Conservation (phyloP, 768 basidiomycete genomes). For the Amanita rubescens region DNA sequence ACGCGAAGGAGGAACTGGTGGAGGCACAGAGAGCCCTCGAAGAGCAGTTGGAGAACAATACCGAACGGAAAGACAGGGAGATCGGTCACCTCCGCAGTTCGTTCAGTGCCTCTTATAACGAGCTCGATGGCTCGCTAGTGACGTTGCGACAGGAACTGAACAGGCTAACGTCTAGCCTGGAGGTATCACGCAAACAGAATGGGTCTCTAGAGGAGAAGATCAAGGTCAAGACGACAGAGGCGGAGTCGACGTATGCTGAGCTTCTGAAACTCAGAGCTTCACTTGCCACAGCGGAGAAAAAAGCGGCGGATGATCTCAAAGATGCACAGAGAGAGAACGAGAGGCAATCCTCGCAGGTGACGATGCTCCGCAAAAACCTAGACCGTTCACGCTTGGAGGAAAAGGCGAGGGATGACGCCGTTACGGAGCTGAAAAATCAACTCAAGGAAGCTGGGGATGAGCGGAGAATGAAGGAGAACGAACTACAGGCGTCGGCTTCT, state of each 20-base stretch:
- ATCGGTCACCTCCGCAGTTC: not conserved
- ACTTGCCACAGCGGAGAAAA: not conserved
- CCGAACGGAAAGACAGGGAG: not conserved
- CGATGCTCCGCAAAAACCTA: constrained; percentile 11
- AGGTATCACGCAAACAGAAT: not conserved
- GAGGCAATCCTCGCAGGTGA: constrained; percentile 9
- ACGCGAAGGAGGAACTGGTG: not conserved
- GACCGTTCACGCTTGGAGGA: constrained; percentile 7
- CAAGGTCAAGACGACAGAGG: not conserved
- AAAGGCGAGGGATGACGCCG: too few relatives aligned
- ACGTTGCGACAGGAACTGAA: not conserved
- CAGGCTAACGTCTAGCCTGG: not conserved
- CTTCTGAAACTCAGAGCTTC: not conserved
- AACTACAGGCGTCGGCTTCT: not conserved
- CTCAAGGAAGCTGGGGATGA: too few relatives aligned
- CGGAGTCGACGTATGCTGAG: not conserved
- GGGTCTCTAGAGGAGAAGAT: not conserved
- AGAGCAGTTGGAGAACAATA: not conserved
- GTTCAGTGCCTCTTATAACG: not conserved
- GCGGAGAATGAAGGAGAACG: too few relatives aligned
- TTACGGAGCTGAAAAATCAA: too few relatives aligned
- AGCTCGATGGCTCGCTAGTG: not conserved
- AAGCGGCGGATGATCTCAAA: constrained; percentile 1
- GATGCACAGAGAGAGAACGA: not conserved
- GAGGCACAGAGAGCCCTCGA: not conserved